These are phyloP conservation scores for Penicillium oxalicum DNA, from an alignment of 2,329 filamentous ascomycete genomes.

Conservation along the genomic window DNA sequence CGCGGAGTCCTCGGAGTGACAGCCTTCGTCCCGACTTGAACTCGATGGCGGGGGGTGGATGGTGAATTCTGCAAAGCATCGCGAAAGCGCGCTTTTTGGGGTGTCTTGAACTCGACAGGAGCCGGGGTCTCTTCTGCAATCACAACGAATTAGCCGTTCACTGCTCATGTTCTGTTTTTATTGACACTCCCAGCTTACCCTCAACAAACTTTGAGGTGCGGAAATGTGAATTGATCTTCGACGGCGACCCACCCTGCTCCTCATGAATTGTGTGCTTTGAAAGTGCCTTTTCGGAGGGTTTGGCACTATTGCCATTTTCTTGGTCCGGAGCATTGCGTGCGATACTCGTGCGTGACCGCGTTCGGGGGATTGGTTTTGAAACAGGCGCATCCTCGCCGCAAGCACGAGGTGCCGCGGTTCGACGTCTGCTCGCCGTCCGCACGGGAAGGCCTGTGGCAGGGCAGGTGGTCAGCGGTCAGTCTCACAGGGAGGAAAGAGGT, in stretches of 20 bases:
- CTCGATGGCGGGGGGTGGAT: conserved; percentile 75
- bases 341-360: conserved; percentile 34
- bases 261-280: conserved; percentile 45
- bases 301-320: conserved; percentile 23
- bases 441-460: conserved; percentile 25
- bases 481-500: conserved; percentile 9
- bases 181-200: conserved; percentile 20
- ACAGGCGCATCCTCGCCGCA: conserved; percentile 29
- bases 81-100: conserved; percentile 57
- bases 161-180: not conserved
- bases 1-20: conserved; percentile 69
- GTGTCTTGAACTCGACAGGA: conserved; percentile 41
- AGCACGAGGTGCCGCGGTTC: conserved; percentile 40
- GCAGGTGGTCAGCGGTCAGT: conserved; percentile 9
- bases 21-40: conserved; percentile 68
- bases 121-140: conserved; percentile 41
- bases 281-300: conserved; percentile 34
- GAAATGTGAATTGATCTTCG: conserved; percentile 44
- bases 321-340: conserved; percentile 19
- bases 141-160: not conserved
- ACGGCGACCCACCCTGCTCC: conserved; percentile 40
- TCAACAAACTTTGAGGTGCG: conserved; percentile 35
- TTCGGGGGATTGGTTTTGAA: conserved; percentile 24
- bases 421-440: conserved; percentile 43
- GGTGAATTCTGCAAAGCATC: conserved; percentile 68